Conservation (phyloP, 2,329 filamentous ascomycete species). For the Sporothrix sp. region DNA sequence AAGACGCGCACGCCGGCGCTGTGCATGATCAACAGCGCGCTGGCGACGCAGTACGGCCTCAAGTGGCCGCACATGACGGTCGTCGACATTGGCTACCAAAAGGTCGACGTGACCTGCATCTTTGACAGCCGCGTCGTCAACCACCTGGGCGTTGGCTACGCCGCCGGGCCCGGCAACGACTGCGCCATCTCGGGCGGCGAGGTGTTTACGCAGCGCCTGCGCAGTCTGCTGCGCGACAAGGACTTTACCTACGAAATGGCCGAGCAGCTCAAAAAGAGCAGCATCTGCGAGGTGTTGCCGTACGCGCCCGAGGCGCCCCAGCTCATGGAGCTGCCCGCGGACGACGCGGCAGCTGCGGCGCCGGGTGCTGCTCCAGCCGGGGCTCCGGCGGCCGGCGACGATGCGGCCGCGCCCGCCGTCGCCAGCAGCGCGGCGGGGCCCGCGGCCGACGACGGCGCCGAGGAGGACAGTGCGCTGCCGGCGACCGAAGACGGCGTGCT, state of each 20-base stretch:
- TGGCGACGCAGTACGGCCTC: slow-evolving; percentile 79
- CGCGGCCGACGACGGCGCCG: slow-evolving; percentile 19
- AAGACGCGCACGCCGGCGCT: slow-evolving; percentile 92
- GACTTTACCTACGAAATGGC: slow-evolving; percentile 57
- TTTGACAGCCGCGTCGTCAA: slow-evolving; percentile 68
- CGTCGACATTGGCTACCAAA: slow-evolving; percentile 83
- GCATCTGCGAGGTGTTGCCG: slow-evolving; percentile 56
- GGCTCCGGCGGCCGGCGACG: slow-evolving; percentile 20
- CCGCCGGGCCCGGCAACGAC: slow-evolving; percentile 1
- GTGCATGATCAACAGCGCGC: slow-evolving; percentile 77
- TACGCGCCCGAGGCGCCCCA: slow-evolving; percentile 37
- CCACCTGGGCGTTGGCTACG: slow-evolving; percentile 51
- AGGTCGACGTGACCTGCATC: slow-evolving; percentile 87
- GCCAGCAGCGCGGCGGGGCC: slow-evolving; percentile 21
- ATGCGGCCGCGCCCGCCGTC: slow-evolving; percentile 9
- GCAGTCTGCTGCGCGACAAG: slow-evolving; percentile 53
- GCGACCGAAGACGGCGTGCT: slow-evolving; percentile 57
- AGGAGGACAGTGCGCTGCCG: slow-evolving; percentile 30
- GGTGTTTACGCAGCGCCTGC: slow-evolving; percentile 66
- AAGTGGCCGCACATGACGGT: slow-evolving; percentile 69
- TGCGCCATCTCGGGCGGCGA: slow-evolving; percentile 66
- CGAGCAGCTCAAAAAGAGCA: slow-evolving; percentile 58
- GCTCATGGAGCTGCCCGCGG: slow-evolving; percentile 40
- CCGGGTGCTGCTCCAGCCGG: slow-evolving; percentile 22
- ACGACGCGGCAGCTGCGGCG: slow-evolving; percentile 29